These are phyloP conservation scores for Cucurbita pepo DNA, from an alignment of 306 rosid species.

Conservation along the genomic window DNA sequence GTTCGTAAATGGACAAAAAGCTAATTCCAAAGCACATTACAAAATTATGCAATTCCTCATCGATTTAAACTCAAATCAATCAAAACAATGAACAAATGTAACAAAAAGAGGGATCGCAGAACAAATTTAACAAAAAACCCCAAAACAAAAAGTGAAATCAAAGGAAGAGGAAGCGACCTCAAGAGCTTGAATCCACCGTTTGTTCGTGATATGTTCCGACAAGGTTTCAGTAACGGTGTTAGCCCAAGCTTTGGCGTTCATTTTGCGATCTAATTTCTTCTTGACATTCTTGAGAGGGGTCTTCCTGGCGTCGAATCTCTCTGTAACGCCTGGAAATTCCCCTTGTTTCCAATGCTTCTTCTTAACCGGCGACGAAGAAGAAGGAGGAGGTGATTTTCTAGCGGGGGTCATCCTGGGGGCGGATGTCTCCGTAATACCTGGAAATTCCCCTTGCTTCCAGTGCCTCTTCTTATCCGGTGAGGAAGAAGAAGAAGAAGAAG, in stretches of 20 bases:
- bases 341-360: conserved; percentile 80
- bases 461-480: conserved; percentile 41
- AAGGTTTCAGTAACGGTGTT: conserved; percentile 84
- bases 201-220: conserved; percentile 45
- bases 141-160: not conserved
- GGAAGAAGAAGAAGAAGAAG: conserved; percentile 21
- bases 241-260: conserved; percentile 76
- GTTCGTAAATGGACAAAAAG: not conserved
- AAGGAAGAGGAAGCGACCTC: conserved; percentile 34
- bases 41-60: not conserved
- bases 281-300: conserved; percentile 60
- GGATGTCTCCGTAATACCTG: conserved; percentile 38
- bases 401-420: conserved; percentile 29
- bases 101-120: not conserved
- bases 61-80: not conserved
- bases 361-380: conserved; percentile 27
- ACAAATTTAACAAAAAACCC: not conserved
- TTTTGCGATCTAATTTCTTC: conserved; percentile 56
- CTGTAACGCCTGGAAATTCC: conserved; percentile 55
- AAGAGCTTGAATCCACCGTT: conserved; percentile 93
- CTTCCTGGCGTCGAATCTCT: conserved; percentile 26
- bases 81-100: not conserved
- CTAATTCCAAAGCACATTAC: not conserved
- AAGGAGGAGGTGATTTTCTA: not conserved
- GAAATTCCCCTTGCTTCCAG: conserved; percentile 83